Base-by-base conservation (phyloP, 768 basidiomycete genomes). In the Asterophora lycoperdoides region DNA sequence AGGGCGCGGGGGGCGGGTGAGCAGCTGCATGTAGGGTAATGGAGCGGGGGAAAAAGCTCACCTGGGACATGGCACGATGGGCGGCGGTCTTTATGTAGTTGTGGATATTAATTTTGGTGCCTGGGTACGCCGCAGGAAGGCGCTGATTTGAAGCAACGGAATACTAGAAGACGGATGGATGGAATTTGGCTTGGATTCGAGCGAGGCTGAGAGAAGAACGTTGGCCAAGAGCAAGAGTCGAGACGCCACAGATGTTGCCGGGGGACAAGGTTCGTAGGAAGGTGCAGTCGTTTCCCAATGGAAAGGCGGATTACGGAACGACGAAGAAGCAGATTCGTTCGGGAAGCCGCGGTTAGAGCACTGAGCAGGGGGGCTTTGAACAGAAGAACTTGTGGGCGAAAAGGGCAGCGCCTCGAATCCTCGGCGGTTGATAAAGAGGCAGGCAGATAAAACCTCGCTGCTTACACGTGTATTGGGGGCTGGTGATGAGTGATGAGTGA, bases 391-490 rank as follows among this genome's bases (percentile, higher is more conserved):
- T 10, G 4, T 30, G 40, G 30, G n/a, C 33, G 40, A 40, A 32
- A 43, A 32, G 26, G 45, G 11, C 14, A 30, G 44, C 28, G 26
- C 5, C 20, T 14, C 37, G 6, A 20, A 35, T 48, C 44, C 52
- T 53, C 52, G 52, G 52, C 41, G 18, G 3, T 42, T 47, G 17
- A 53, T 49, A 45, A 46, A 23, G 23, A 23, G 45, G 20, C 41
- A 35, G 45, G 58, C 58, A 61, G 55, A 62, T 64, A 66, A 61
- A 62, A 70, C 71, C 75, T 69, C 72, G 68, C 66, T 70, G 62
- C 51, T 65, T 63, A 65, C 74, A 74, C 74, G 74, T 75, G 74
- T 66, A 58, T 23, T 23, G 23, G 42, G 60, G 58, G 64, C 46
- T 61, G 23, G 23, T 23, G 62, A 66, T 66, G 57, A 54, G 55